Evolutionary conservation across 352 stramenopile species (phyloP).

Genomic region (Pythium biforme): DNA sequence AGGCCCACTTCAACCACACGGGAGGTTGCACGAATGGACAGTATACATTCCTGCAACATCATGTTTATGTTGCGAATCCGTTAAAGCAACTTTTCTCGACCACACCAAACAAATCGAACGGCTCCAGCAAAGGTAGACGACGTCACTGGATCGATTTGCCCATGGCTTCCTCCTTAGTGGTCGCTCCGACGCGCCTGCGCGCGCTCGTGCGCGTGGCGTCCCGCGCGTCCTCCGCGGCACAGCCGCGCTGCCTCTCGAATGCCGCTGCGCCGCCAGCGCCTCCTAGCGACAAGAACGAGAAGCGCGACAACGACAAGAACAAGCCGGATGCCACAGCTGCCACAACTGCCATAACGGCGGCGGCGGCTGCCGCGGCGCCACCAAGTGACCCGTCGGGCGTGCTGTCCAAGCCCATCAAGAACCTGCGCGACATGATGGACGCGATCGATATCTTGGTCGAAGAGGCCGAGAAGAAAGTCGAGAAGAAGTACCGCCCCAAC

Average conservation of each 20-base stretch:
- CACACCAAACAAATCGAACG: constrained; percentile 6
- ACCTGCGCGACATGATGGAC: constrained; percentile 72
- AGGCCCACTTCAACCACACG: constrained; percentile 6
- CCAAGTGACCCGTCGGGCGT: constrained; percentile 7
- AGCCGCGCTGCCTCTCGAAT: background rate
- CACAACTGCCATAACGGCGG: background rate
- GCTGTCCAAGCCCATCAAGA: constrained; percentile 58
- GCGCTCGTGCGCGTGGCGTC: background rate
- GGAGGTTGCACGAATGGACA: constrained; percentile 14
- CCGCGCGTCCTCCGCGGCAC: background rate
- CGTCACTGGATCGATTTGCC: background rate
- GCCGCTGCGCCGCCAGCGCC: background rate
- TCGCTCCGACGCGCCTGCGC: constrained; percentile 6
- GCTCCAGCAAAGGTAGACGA: background rate
- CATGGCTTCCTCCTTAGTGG: background rate
- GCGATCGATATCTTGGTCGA: constrained; percentile 81
- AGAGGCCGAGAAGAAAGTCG: constrained; percentile 79
- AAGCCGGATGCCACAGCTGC: background rate
- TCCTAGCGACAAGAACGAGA: constrained; percentile 1
- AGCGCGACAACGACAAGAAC: background rate
- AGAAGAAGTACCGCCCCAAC: constrained; percentile 86
- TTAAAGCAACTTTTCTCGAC: constrained; percentile 1
- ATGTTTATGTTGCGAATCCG: background rate
- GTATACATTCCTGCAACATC: constrained; percentile 3
- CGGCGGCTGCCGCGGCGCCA: background rate